phyloP scores from a whole-genome alignment of 768 basidiomycete species.

The Holtermanniella nyarrowii region DNA sequence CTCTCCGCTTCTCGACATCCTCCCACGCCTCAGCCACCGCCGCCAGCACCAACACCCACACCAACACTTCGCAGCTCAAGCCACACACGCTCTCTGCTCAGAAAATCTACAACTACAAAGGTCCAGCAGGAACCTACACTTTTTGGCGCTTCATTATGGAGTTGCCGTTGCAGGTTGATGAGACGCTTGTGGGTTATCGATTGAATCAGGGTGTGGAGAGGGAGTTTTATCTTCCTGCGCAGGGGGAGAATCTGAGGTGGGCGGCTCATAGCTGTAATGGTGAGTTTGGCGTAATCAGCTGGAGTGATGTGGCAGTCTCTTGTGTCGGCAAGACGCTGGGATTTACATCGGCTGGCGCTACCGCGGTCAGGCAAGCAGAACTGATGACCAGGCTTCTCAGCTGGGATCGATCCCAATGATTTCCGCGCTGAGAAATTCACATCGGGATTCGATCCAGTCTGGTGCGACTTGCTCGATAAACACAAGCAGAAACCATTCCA shows the following conservation, averaged over 20 bases:
- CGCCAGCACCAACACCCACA: slow-evolving; percentile 5
- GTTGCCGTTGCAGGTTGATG: slow-evolving; percentile 58
- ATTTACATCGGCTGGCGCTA: no score
- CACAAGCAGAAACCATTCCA: slow-evolving; percentile 77
- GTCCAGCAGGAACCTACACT: slow-evolving; percentile 58
- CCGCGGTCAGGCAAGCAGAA: slow-evolving; percentile 67
- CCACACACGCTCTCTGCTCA: slow-evolving; percentile 8
- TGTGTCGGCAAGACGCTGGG: no score
- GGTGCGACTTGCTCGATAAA: slow-evolving; percentile 79
- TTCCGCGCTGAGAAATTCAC: slow-evolving; percentile 45
- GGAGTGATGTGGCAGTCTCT: no score
- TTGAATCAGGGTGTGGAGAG: slow-evolving; percentile 70
- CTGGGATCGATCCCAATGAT: slow-evolving; percentile 79
- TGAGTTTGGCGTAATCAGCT: no score
- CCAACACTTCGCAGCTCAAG: slow-evolving; percentile 4
- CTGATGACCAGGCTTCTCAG: slow-evolving; percentile 37
- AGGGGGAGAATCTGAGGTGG: slow-evolving; percentile 77
- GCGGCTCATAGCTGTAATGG: slow-evolving; percentile 54
- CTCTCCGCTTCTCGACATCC: slow-evolving; percentile 25
- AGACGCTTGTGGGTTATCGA: slow-evolving; percentile 69
- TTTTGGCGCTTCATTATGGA: slow-evolving; percentile 91
- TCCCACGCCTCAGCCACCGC: slow-evolving; percentile 13
- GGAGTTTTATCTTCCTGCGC: slow-evolving; percentile 72
- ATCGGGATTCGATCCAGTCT: slow-evolving; percentile 79
- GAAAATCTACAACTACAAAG: slow-evolving; percentile 25